phyloP scores from a whole-genome alignment of 768 basidiomycete genomes.

The Hypholoma fasciculare region DNA sequence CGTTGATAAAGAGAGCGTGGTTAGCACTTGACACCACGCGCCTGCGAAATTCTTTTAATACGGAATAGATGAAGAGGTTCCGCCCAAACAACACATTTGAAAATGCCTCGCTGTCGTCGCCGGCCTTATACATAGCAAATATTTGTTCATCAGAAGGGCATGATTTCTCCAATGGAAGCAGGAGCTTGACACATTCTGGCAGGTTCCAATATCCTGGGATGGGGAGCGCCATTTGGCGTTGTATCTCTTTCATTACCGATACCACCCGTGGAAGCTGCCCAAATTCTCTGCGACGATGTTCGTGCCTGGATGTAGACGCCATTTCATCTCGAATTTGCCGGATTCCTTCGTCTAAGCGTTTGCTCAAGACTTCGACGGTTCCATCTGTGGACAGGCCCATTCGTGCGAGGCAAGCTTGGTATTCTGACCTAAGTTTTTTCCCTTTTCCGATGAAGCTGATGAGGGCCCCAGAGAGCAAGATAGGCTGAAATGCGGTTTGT shows the following conservation, averaged over 20 bases:
- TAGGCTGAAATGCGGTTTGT: constrained; percentile 49
- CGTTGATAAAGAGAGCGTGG: constrained; percentile 39
- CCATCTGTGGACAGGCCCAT: constrained; percentile 39
- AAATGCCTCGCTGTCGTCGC: constrained; percentile 17
- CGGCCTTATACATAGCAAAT: constrained; percentile 27
- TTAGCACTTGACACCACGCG: constrained; percentile 23
- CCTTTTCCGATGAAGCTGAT: constrained; percentile 40
- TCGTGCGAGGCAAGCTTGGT: constrained; percentile 38
- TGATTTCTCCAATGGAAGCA: constrained; percentile 20
- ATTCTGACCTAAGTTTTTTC: constrained; percentile 33
- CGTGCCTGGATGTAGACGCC: constrained; percentile 8
- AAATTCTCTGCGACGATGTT: constrained; percentile 33
- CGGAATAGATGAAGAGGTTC: constrained; percentile 33
- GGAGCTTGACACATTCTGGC: constrained; percentile 34
- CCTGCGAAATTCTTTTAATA: constrained; percentile 33
- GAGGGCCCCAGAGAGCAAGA: constrained; percentile 44
- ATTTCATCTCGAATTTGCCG: constrained; percentile 32
- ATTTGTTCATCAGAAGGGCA: constrained; percentile 43
- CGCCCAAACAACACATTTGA: constrained; percentile 28
- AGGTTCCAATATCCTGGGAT: constrained; percentile 51
- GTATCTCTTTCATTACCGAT: constrained; percentile 44
- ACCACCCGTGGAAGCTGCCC: constrained; percentile 47
- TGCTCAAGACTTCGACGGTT: constrained; percentile 35
- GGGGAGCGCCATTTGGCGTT: constrained; percentile 44
- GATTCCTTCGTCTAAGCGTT: constrained; percentile 36